Percentiles rank a stretch among this genome's conserved stretches.
phyloP scores from a whole-genome alignment of 2,329 filamentous ascomycete genomes.

The Ophiostoma sp. region DNA sequence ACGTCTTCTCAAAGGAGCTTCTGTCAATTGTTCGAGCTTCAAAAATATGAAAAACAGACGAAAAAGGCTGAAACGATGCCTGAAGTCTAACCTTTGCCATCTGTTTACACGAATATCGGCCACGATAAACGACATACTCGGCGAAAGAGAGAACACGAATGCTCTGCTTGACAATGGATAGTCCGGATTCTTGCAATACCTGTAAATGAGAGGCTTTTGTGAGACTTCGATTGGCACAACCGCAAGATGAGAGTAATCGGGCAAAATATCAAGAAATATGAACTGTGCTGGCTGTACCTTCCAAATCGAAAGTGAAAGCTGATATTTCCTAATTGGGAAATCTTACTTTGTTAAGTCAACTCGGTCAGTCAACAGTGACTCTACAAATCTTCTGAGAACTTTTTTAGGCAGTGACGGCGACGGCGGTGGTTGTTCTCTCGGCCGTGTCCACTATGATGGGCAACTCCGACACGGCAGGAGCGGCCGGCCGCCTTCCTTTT shows the following conservation, averaged over 20 bases:
- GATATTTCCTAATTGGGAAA: slow-evolving; percentile 16
- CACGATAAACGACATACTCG: neutral
- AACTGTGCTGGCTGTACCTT: neutral
- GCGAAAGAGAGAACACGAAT: neutral
- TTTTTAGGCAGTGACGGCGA: neutral
- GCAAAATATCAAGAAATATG: neutral
- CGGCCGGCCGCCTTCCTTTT: neutral
- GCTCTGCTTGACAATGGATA: neutral
- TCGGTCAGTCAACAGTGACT: neutral
- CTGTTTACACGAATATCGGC: neutral
- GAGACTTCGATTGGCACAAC: neutral
- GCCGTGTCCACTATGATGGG: neutral
- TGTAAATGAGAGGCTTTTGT: neutral
- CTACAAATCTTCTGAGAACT: neutral
- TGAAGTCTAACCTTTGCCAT: neutral
- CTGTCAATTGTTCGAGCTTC: neutral
- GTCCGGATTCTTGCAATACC: neutral
- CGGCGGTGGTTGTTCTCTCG: neutral
- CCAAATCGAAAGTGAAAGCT: neutral
- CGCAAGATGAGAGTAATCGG: neutral
- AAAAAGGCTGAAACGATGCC: neutral
- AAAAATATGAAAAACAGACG: neutral
- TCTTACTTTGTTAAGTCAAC: slow-evolving; percentile 13
- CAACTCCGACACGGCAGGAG: slow-evolving; percentile 7
- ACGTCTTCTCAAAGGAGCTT: neutral